Conservation (phyloP, 2,329 filamentous ascomycete species). For the Graphilbum ipis-grandicollis region DNA sequence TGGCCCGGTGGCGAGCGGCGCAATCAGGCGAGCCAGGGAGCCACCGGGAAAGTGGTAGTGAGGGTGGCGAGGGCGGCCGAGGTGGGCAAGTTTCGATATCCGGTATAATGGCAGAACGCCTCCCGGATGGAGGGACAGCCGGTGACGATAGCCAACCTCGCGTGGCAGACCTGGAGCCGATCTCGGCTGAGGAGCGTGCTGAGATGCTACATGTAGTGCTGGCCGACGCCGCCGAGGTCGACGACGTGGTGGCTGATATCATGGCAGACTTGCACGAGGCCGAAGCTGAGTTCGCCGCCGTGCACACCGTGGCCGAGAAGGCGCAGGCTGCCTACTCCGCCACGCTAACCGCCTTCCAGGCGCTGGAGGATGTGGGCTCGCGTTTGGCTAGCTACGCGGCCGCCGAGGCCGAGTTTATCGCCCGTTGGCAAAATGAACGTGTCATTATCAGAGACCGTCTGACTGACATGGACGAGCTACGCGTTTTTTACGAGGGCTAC, state of each 20-base stretch:
- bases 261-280: slow-evolving; percentile 60
- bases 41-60: slow-evolving; percentile 28
- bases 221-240: slow-evolving; percentile 50
- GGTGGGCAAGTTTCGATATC: slow-evolving; percentile 46
- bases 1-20: slow-evolving; percentile 50
- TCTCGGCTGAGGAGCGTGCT: slow-evolving; percentile 56
- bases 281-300: slow-evolving; percentile 48
- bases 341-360: slow-evolving; percentile 44
- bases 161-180: slow-evolving; percentile 40
- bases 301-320: slow-evolving; percentile 45
- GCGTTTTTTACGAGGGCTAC: slow-evolving; percentile 77
- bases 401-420: slow-evolving; percentile 45
- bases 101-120: slow-evolving; percentile 44
- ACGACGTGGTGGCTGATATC: slow-evolving; percentile 53
- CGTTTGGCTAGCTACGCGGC: slow-evolving; percentile 48
- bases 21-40: slow-evolving; percentile 1
- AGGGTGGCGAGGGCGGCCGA: slow-evolving; percentile 11
- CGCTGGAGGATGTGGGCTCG: slow-evolving; percentile 49
- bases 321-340: slow-evolving; percentile 36
- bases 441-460: slow-evolving; percentile 51
- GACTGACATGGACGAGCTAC: slow-evolving; percentile 58
- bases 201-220: slow-evolving; percentile 73
- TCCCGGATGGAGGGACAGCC: slow-evolving; percentile 23
- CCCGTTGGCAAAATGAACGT: slow-evolving; percentile 59
- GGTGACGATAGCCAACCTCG: neutral